These are phyloP conservation scores for Cytospora mali DNA, from an alignment of 2,329 filamentous ascomycete species.

Conservation along the genomic window DNA sequence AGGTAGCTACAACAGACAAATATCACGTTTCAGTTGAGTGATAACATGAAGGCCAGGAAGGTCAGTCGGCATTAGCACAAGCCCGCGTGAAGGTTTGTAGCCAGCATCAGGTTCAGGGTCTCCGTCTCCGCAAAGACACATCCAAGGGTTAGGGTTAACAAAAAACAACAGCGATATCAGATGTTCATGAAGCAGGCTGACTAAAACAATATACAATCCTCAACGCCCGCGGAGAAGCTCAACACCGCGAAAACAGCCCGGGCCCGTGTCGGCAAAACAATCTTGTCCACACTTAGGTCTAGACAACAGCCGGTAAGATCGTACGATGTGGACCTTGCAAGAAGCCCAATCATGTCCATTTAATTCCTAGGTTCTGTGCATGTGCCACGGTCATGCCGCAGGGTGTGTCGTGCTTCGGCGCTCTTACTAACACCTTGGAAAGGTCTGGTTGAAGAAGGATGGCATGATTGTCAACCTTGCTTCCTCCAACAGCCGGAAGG, in stretches of 20 bases:
- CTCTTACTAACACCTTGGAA: conserved; percentile 2
- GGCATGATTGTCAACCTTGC: conserved; percentile 2
- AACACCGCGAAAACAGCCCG: conserved; percentile 14
- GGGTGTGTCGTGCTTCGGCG: not conserved
- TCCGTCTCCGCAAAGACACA: too few species aligned
- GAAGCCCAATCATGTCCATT: conserved; percentile 6
- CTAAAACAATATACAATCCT: not conserved
- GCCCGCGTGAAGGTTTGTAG: too few species aligned
- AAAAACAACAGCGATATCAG: not conserved
- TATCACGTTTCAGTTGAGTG: too few species aligned
- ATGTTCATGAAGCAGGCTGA: not conserved
- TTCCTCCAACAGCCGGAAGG: not conserved
- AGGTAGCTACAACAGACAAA: too few species aligned
- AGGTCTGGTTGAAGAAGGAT: not conserved
- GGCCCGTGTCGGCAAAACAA: not conserved
- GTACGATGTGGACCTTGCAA: not conserved
- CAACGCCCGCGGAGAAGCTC: conserved; percentile 11
- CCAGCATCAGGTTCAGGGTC: too few species aligned
- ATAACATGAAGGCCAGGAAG: too few species aligned
- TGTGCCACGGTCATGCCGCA: not conserved
- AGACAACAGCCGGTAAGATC: not conserved
- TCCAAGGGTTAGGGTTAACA: not conserved
- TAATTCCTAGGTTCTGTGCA: not conserved
- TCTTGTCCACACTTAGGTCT: not conserved
- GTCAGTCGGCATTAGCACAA: too few species aligned